Evolutionary conservation across 2,329 filamentous ascomycete genomes (phyloP), one percentile per base, ranked within the genome.

Genomic region (Aspergillus niger): DNA sequence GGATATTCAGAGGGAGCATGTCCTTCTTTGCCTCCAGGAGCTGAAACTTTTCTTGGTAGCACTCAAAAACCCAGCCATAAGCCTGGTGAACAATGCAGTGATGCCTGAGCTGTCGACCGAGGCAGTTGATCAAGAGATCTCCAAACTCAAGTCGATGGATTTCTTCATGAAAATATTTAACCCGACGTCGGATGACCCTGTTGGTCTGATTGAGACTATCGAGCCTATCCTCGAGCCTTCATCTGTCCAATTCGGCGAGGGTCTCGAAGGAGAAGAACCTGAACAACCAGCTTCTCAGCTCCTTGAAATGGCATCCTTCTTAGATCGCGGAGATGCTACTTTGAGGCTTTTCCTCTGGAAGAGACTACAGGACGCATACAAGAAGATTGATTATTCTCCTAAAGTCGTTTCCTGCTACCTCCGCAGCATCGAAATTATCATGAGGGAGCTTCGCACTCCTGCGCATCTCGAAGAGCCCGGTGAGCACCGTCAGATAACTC

Each of bases 101-200:
- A 96, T 99, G 88, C 87, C 92, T 0, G 91, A 95, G 63, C 85
- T 99, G 53, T 97, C 94, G 0, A 79, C 87, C 2, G 83, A 85
- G n/a, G 91, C 92, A 0, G 89, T 95, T 7, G 93, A 98, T 64
- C 88, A 92, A 57, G 94, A 99, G 72, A 89, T 97, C 26, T 94
- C 91, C 11, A 92, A 93, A 69, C 83, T 98, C 36, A 97, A 91
- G 13, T 98, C 94, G 0, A 95, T 96, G 86, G 94, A 97, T 71
- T 98, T 98, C 74, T 98, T 99, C 76, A 83, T 92, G 54, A 91
- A 89, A 39, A 85, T 99, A 0, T 98, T 98, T 72, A 90, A 91
- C 61, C 88, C 92, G 39, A 90, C 95, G 59, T 85, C 89, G 60
- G 87, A 89, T 50, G 89, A 97, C 67, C 91, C 94, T 0, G 85